phyloP scores from a whole-genome alignment of 1,284 basidiomycete genomes.

The Apiotrichum sp. region DNA sequence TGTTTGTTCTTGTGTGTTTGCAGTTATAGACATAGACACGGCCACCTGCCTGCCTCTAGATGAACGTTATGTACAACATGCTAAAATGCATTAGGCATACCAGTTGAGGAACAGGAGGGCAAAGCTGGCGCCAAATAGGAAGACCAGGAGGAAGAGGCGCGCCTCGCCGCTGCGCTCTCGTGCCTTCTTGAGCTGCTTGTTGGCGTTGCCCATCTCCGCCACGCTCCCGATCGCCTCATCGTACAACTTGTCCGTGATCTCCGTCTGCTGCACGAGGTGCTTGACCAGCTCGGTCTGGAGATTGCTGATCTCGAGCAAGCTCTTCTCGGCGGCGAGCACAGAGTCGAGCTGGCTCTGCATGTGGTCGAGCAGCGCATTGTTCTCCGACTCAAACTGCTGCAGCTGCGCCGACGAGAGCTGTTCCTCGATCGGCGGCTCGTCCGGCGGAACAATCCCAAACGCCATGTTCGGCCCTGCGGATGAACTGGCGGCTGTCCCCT shows the following conservation, averaged over 20 bases:
- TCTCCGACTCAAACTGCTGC: slow-evolving; percentile 53
- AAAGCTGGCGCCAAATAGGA: slow-evolving; percentile 51
- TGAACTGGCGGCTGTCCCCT: neutral
- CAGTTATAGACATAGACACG: too few species aligned
- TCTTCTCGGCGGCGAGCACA: slow-evolving; percentile 52
- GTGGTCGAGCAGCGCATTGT: slow-evolving; percentile 50
- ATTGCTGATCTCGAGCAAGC: slow-evolving; percentile 52
- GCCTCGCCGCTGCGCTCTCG: slow-evolving; percentile 51
- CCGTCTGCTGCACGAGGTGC: slow-evolving; percentile 53
- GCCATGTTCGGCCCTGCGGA: neutral
- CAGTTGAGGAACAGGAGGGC: slow-evolving; percentile 54
- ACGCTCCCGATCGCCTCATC: slow-evolving; percentile 53
- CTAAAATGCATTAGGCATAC: slow-evolving; percentile 31
- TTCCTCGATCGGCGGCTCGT: slow-evolving; percentile 34
- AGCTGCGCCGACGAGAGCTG: slow-evolving; percentile 48
- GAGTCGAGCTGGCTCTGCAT: slow-evolving; percentile 50
- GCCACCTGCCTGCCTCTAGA: too few species aligned
- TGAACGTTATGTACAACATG: slow-evolving; percentile 2
- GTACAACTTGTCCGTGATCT: slow-evolving; percentile 52
- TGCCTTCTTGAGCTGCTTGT: slow-evolving; percentile 53
- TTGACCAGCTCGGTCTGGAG: slow-evolving; percentile 54
- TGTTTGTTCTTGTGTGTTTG: too few species aligned
- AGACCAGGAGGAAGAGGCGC: slow-evolving; percentile 51
- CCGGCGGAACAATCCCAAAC: slow-evolving; percentile 20
- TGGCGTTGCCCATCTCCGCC: slow-evolving; percentile 51